phyloP scores from a whole-genome alignment of 371 early-diverging fungal genomes.

The Apophysomyces ossiformis region DNA sequence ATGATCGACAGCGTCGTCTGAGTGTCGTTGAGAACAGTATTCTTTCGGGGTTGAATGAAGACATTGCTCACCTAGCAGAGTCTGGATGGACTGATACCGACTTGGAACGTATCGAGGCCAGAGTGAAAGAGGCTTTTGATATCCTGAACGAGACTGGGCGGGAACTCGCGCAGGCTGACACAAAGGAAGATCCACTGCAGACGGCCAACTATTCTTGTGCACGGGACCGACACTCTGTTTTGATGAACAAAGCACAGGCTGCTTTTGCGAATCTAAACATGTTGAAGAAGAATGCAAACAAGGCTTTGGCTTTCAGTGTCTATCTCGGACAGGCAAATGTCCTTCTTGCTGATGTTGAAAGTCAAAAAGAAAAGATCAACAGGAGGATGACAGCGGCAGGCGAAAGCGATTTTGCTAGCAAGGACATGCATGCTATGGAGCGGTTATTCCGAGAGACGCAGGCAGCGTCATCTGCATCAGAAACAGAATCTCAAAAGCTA shows the following conservation, averaged over 20 bases:
- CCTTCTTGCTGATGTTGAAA: conserved; percentile 28
- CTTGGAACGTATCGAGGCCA: conserved; percentile 23
- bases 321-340: conserved; percentile 35
- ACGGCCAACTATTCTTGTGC: conserved; percentile 53
- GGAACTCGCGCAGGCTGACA: conserved; percentile 27
- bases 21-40: conserved; percentile 30
- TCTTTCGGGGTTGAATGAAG: conserved; percentile 34
- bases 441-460: conserved; percentile 22
- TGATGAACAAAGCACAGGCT: conserved; percentile 26
- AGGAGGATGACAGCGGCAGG: conserved; percentile 34
- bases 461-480: conserved; percentile 21
- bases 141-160: conserved; percentile 28
- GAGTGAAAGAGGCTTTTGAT: conserved; percentile 26
- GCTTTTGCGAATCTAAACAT: conserved; percentile 26
- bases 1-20: conserved; percentile 39
- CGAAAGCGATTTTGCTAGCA: conserved; percentile 26
- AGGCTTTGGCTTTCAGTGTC: conserved; percentile 32
- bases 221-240: conserved; percentile 32
- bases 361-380: conserved; percentile 30
- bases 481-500: conserved; percentile 24
- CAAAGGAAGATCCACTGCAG: conserved; percentile 42
- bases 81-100: conserved; percentile 27
- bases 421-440: conserved; percentile 25
- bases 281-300: conserved; percentile 34
- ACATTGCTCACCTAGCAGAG: conserved; percentile 30